Evolutionary conservation across 345 rosid genomes (phyloP), one percentile per base, ranked within the genome.

Genomic region (Boechera divaricarpa): DNA sequence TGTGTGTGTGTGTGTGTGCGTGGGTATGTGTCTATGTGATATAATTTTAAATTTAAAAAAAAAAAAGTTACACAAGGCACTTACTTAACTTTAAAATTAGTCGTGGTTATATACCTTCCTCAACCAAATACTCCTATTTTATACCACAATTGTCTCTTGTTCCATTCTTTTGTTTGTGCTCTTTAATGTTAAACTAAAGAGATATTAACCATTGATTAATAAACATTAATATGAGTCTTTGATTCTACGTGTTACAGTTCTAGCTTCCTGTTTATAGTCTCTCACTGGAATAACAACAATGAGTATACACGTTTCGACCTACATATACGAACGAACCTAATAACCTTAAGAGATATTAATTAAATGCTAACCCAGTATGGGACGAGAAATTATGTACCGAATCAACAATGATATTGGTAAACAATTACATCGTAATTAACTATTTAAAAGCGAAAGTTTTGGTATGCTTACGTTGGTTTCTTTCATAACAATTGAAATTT

Each of bases 391-490:
- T 35, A 59, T 59, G 1, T 35, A n/a, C 44, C 44, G 4, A 4
- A 59, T 33, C 62, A 35, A 59, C 28, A 33, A 59, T n/a, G 28
- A 16, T 8, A 59, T n/a, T 59, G 64, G 13, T 5, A 36, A 59
- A 35, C 28, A 26, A 21, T 51, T 52, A 52, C 33, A 5, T 31
- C 33, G 4, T 31, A 10, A 21, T 21, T 21, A 21, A 21, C 24
- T 21, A 21, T 21, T 21, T 1, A 21, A 21, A 21, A 21, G 24
- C 24, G 24, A 21, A 21, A 21, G 4, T 29, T 26, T 29, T 12
- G 33, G 33, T 33, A 28, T 28, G n/a, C 29, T n/a, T 47, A 12
- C n/a, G 4, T 52, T 21, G 42, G 12, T 39, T 10, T 21, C 0
- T 10, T 53, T 24, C 7, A 52, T 52, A 21, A 21, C 24, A 21